phyloP scores from a whole-genome alignment of 2,329 filamentous ascomycete species.

The Colletotrichum simmondsii region DNA sequence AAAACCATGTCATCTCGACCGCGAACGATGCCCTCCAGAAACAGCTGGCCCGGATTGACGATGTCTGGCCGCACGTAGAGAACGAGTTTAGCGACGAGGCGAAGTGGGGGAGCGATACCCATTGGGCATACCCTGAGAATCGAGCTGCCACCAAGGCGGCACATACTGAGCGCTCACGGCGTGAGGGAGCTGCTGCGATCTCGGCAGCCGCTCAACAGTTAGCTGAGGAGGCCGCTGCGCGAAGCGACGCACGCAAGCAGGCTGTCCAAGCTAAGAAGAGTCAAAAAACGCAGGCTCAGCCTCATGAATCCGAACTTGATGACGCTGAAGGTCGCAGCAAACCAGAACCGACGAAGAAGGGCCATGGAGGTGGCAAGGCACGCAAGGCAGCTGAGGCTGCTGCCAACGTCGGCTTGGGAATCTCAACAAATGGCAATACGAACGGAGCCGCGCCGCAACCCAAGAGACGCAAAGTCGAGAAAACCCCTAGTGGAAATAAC shows the following conservation, averaged over 20 bases:
- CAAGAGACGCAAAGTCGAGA: slow-evolving; percentile 87
- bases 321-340: slow-evolving; percentile 68
- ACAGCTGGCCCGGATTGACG: slow-evolving; percentile 85
- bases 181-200: slow-evolving; percentile 82
- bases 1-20: slow-evolving; percentile 95
- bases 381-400: slow-evolving; percentile 69
- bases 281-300: slow-evolving; percentile 71
- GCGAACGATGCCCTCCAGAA: slow-evolving; percentile 90
- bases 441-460: slow-evolving; percentile 66
- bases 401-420: slow-evolving; percentile 71
- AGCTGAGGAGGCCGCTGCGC: slow-evolving; percentile 84
- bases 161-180: slow-evolving; percentile 77
- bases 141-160: slow-evolving; percentile 70
- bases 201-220: slow-evolving; percentile 81
- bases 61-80: slow-evolving; percentile 87
- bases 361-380: slow-evolving; percentile 67
- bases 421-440: slow-evolving; percentile 64
- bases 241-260: slow-evolving; percentile 87
- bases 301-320: slow-evolving; percentile 83
- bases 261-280: slow-evolving; percentile 82
- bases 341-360: slow-evolving; percentile 68
- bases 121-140: slow-evolving; percentile 96
- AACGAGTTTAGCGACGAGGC: slow-evolving; percentile 94
- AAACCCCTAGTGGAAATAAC: slow-evolving; percentile 61
- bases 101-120: slow-evolving; percentile 87